Conservation (phyloP, 805 yeast genomes). For the Zygosaccharomyces pseudorouxii region DNA sequence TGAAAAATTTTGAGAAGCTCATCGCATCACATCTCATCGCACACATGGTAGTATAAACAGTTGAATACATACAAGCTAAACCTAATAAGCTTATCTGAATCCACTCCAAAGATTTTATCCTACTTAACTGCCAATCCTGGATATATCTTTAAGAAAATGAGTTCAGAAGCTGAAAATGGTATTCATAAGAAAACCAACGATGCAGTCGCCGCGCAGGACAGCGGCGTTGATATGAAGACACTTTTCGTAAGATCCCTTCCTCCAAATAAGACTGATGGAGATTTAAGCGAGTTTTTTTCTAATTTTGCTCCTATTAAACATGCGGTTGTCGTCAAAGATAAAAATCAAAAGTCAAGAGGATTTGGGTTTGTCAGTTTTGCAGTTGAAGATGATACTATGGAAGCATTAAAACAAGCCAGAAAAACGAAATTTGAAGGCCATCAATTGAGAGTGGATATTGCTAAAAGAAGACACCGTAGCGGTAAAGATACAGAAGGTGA, state of each 20-base stretch:
- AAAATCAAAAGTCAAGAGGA: constrained; percentile 74
- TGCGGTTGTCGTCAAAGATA: constrained; percentile 83
- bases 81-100: neutral
- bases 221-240: constrained; percentile 45
- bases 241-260: constrained; percentile 87
- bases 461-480: constrained; percentile 85
- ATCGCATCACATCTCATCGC: constrained; percentile 25
- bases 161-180: neutral
- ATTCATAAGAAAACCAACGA: neutral
- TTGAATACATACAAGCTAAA: neutral
- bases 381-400: constrained; percentile 73
- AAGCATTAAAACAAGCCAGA: constrained; percentile 66
- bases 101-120: neutral
- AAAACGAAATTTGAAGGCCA: constrained; percentile 62
- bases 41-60: neutral
- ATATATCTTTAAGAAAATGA: neutral
- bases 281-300: constrained; percentile 78
- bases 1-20: constrained; percentile 16
- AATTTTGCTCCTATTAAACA: constrained; percentile 93
- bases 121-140: neutral
- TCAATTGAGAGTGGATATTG: constrained; percentile 73
- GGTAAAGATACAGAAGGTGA: constrained; percentile 24
- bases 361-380: constrained; percentile 94
- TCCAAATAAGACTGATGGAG: constrained; percentile 70
- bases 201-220: constrained; percentile 14